Evolutionary conservation across 305 asterid genomes (phyloP).

Genomic region (Fraxinus nigra): DNA sequence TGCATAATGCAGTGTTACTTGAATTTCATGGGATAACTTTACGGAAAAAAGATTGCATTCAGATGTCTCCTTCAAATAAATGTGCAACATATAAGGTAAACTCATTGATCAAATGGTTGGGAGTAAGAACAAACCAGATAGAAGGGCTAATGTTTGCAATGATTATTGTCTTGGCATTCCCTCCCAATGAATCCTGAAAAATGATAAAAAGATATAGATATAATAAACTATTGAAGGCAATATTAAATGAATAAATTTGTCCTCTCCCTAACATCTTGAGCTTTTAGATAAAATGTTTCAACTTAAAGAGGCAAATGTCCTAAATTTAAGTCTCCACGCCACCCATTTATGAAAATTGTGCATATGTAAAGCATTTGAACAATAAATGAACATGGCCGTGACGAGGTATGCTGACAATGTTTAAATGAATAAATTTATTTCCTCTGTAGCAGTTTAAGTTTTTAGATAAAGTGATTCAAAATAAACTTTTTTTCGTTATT

Average conservation of each 20-base stretch:
- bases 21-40: slow-evolving; percentile 18
- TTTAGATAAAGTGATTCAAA: background rate
- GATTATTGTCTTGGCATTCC: slow-evolving; percentile 93
- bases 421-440: background rate
- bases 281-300: background rate
- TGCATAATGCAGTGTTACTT: slow-evolving; percentile 21
- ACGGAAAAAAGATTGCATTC: background rate
- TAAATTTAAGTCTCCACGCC: background rate
- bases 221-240: background rate
- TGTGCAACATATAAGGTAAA: background rate
- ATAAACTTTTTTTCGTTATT: background rate
- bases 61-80: slow-evolving; percentile 9
- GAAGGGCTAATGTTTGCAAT: slow-evolving; percentile 96
- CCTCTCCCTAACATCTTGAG: background rate
- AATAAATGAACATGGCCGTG: background rate
- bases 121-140: slow-evolving; percentile 46
- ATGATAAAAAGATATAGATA: slow-evolving; percentile 1
- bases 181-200: slow-evolving; percentile 89
- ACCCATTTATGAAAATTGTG: background rate
- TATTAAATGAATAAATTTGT: background rate
- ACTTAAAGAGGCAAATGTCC: background rate
- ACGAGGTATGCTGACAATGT: background rate
- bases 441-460: background rate
- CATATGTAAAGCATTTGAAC: background rate
- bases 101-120: slow-evolving; percentile 6